Base-by-base conservation (phyloP, 352 stramenopile species). In the Phytopythium chamaehyphon region DNA sequence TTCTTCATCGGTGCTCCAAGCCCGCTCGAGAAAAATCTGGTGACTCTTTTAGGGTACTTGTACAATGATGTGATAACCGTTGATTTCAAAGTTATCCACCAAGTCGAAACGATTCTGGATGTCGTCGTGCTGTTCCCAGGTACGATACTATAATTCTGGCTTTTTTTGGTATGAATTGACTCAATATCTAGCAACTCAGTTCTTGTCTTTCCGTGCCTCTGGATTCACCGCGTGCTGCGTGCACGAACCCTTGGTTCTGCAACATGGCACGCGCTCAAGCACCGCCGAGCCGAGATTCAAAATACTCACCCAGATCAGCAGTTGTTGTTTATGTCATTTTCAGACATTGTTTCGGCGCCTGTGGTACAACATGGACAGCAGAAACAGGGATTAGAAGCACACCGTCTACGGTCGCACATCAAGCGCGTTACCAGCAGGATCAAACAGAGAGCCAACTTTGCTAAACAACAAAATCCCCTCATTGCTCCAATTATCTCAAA, bases 181-280 rank as follows among this genome's bases (percentile, higher is more conserved):
- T 8, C 22, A n/a, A 11, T 54, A 6, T 7, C 2, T 48, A 19
- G 28, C 40, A 61, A 19, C 24, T 31, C 49, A 88, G 77, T 83
- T 38, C 55, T 89, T 14, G 40, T 87, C 1, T 86, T 84, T 40
- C 75, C 77, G n/a, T 81, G 69, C 24, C 56, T 84, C 16, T 89
- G 77, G 77, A 28, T 54, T 8, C 77, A 83, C 24, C 71, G 59
- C 12, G 73, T 89, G 8, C 64, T 89, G 10, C 61, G 62, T 51
- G 51, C 54, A 28, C 73, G 75, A 15, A 64, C 83, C 33, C 52
- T 89, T 9, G 75, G 75, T 1, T 40, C 66, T 11, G 71, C 54
- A 35, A 84, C 75, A 21, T 89, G 77, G 75, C 31, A 59, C 14
- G 59, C 54, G 11, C 45, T 89, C 18, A 43, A 58, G n/a, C 36